Evolutionary conservation across 2,329 filamentous ascomycete genomes (phyloP).

Genomic region (Ceratocystiopsis minuta): DNA sequence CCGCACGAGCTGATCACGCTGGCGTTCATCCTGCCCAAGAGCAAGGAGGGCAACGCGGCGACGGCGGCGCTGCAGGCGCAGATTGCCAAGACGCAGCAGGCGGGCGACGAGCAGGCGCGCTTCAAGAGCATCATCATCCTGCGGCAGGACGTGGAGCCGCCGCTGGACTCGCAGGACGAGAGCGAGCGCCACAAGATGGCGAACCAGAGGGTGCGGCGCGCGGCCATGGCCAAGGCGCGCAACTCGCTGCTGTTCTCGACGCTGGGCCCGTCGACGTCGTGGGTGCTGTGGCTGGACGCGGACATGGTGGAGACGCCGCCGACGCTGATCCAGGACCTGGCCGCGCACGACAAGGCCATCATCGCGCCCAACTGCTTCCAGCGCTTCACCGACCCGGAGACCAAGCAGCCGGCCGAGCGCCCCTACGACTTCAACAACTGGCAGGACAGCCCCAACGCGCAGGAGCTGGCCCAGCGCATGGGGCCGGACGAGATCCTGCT

Average conservation of each 20-base stretch:
- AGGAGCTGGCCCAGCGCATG: constrained; percentile 61
- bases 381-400: constrained; percentile 52
- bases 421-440: constrained; percentile 97
- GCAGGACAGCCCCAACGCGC: constrained; percentile 72
- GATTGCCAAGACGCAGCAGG: constrained; percentile 67
- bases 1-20: constrained; percentile 89
- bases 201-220: constrained; percentile 71
- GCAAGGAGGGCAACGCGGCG: constrained; percentile 75
- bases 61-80: constrained; percentile 68
- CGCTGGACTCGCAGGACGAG: constrained; percentile 65
- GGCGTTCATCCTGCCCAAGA: constrained; percentile 92
- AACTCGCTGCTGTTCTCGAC: constrained; percentile 95
- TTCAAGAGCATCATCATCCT: constrained; percentile 92
- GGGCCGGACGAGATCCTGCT: constrained; percentile 79
- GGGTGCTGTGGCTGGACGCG: constrained; percentile 91
- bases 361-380: constrained; percentile 95
- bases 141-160: constrained; percentile 82
- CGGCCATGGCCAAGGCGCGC: constrained; percentile 81
- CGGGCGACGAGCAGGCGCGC: constrained; percentile 55
- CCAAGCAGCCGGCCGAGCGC: constrained; percentile 53
- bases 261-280: constrained; percentile 73
- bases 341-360: constrained; percentile 70
- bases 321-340: constrained; percentile 78
- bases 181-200: constrained; percentile 77
- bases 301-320: constrained; percentile 82